Percentiles rank a stretch among this genome's conserved stretches.
These are phyloP conservation scores for Lophiostoma macrostomum DNA, from an alignment of 495 filamentous ascomycete genomes.

Conservation along the genomic window DNA sequence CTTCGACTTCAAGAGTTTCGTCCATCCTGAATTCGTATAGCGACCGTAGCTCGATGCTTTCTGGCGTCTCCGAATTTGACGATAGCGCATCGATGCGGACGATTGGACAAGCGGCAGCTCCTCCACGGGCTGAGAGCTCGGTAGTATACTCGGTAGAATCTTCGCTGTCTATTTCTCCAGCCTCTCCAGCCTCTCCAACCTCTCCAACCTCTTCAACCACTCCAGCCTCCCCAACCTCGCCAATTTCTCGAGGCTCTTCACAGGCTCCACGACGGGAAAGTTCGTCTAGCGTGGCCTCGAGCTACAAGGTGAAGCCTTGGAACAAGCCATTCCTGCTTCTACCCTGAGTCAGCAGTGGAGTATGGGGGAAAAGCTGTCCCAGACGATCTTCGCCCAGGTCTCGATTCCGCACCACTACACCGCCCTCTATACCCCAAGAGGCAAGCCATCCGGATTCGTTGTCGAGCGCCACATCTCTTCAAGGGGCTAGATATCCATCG, in stretches of 20 bases:
- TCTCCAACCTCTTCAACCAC: slow-evolving; percentile 2
- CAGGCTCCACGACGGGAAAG: slow-evolving; percentile 4
- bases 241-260: not conserved
- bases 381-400: too few species aligned
- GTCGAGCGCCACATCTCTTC: slow-evolving; percentile 3
- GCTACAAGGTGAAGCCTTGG: slow-evolving; percentile 18
- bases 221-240: not conserved
- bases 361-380: too few species aligned
- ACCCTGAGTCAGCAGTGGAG: slow-evolving; percentile 10
- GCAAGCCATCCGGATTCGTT: slow-evolving; percentile 3
- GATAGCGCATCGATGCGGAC: slow-evolving; percentile 15
- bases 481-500: slow-evolving; percentile 11
- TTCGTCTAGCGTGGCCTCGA: not conserved
- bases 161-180: too few species aligned
- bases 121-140: not conserved
- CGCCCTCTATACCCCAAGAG: not conserved
- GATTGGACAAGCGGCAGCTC: slow-evolving; percentile 1
- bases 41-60: slow-evolving; percentile 13
- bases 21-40: slow-evolving; percentile 26
- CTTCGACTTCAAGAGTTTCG: slow-evolving; percentile 14
- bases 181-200: not conserved
- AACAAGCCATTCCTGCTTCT: slow-evolving; percentile 23
- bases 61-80: slow-evolving; percentile 17
- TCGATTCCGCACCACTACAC: too few species aligned
- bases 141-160: too few species aligned